Conservation (phyloP, 768 basidiomycete species). For the Amanita fuliginea region DNA sequence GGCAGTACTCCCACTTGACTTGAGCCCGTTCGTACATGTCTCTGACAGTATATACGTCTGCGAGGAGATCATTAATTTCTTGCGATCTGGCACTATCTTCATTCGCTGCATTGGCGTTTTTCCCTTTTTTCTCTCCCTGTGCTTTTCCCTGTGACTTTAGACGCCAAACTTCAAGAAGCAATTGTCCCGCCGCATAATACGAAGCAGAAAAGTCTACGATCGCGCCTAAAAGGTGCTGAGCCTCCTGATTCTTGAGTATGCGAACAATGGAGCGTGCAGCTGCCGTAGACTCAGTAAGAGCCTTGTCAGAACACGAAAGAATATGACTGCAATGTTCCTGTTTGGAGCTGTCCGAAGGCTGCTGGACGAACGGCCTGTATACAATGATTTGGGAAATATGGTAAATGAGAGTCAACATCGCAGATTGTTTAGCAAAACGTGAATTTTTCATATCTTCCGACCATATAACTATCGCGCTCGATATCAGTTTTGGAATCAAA, state of each 20-base stretch:
- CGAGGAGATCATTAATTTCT: constrained; percentile 23
- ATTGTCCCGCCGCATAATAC: constrained; percentile 38
- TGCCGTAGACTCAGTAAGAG: constrained; percentile 45
- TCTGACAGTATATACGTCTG: constrained; percentile 30
- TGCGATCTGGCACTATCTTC: constrained; percentile 23
- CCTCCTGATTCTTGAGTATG: constrained; percentile 43
- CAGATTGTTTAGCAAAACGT: constrained; percentile 43
- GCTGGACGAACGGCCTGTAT: constrained; percentile 57
- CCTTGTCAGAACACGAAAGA: constrained; percentile 11
- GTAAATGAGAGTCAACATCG: constrained; percentile 45
- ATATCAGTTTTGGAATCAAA: not conserved
- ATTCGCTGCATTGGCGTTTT: not conserved
- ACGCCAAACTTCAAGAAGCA: constrained; percentile 52
- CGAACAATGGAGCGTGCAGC: constrained; percentile 51
- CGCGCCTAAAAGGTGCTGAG: constrained; percentile 30
- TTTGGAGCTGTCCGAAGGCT: constrained; percentile 19
- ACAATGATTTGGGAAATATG: constrained; percentile 56
- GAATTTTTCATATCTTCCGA: constrained; percentile 37
- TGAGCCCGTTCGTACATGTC: constrained; percentile 26
- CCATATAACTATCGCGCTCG: constrained; percentile 40
- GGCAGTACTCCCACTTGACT: constrained; percentile 23
- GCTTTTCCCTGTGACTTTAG: constrained; percentile 34
- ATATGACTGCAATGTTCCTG: not conserved
- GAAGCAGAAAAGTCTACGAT: constrained; percentile 33
- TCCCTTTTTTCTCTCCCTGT: not conserved